Evolutionary conservation across 495 filamentous ascomycete genomes (phyloP).

Genomic region (Daldinia bambusicola): DNA sequence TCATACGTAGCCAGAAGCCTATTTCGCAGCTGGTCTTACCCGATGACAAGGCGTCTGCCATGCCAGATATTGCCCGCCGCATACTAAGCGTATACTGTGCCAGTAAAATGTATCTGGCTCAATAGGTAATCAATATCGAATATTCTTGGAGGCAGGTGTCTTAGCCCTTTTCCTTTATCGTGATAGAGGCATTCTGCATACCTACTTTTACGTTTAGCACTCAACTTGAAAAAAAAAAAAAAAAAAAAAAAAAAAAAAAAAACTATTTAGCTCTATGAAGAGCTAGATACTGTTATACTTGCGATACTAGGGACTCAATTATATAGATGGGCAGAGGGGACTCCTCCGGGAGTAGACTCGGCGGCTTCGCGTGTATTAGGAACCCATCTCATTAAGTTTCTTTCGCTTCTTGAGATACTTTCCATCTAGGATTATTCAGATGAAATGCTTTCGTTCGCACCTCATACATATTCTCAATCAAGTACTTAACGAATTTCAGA

Average conservation of each 20-base stretch:
- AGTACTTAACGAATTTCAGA: background rate
- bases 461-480: background rate
- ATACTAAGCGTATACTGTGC: too few relatives aligned
- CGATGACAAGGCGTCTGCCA: background rate
- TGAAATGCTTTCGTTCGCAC: background rate
- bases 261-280: background rate
- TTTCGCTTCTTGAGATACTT: background rate
- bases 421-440: background rate
- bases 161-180: background rate
- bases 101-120: too few relatives aligned
- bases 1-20: conserved; percentile 6
- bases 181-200: background rate
- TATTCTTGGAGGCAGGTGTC: background rate
- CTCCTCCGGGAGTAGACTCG: too few relatives aligned
- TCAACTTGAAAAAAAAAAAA: background rate
- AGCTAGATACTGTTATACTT: background rate
- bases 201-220: background rate
- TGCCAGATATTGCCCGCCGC: too few relatives aligned
- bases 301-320: background rate
- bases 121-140: background rate
- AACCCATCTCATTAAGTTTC: background rate
- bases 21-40: background rate
- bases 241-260: too few relatives aligned
- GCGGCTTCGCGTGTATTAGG: too few relatives aligned
- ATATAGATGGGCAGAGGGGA: too few relatives aligned